phyloP scores from a whole-genome alignment of 2,329 filamentous ascomycete genomes.

The Alternaria triticina region DNA sequence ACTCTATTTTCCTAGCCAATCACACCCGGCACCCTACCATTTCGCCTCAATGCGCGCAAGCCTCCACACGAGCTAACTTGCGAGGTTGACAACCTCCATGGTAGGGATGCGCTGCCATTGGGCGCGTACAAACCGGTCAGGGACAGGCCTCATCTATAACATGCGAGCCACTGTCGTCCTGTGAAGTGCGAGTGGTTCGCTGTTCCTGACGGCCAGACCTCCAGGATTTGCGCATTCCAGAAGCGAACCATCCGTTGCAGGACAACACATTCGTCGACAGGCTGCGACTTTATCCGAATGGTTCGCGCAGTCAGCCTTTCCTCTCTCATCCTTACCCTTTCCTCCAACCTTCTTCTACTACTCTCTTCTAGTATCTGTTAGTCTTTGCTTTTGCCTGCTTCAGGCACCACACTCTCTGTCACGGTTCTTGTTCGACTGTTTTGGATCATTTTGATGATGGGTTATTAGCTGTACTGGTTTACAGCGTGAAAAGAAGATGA shows the following conservation, averaged over 20 bases:
- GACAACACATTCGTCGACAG: slow-evolving; percentile 20
- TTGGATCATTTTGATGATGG: slow-evolving; percentile 18
- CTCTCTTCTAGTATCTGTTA: slow-evolving; percentile 2
- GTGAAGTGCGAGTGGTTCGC: slow-evolving; percentile 27
- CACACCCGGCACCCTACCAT: slow-evolving; percentile 5
- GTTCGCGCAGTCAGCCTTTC: slow-evolving; percentile 5
- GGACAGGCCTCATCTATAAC: slow-evolving; percentile 25
- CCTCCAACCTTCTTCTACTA: slow-evolving; percentile 9
- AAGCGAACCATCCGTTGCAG: slow-evolving; percentile 13
- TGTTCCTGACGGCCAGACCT: slow-evolving; percentile 29
- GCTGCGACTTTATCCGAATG: slow-evolving; percentile 6
- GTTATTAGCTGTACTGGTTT: slow-evolving; percentile 37
- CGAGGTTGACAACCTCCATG: slow-evolving; percentile 24
- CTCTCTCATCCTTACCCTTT: background rate
- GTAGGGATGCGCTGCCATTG: slow-evolving; percentile 26
- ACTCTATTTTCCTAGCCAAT: slow-evolving; percentile 25
- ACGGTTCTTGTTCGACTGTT: slow-evolving; percentile 3
- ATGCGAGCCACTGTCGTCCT: slow-evolving; percentile 23
- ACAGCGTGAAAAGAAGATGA: slow-evolving; percentile 29
- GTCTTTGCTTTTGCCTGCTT: slow-evolving; percentile 16
- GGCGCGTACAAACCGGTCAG: slow-evolving; percentile 12
- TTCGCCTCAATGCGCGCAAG: slow-evolving; percentile 24
- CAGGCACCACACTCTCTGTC: slow-evolving; percentile 11
- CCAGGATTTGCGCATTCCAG: slow-evolving; percentile 19
- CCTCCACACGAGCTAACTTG: slow-evolving; percentile 23